Percentiles rank a stretch among this genome's conserved stretches.
phyloP scores from a whole-genome alignment of 2,329 filamentous ascomycete genomes.

The Anisogramma anomala region DNA sequence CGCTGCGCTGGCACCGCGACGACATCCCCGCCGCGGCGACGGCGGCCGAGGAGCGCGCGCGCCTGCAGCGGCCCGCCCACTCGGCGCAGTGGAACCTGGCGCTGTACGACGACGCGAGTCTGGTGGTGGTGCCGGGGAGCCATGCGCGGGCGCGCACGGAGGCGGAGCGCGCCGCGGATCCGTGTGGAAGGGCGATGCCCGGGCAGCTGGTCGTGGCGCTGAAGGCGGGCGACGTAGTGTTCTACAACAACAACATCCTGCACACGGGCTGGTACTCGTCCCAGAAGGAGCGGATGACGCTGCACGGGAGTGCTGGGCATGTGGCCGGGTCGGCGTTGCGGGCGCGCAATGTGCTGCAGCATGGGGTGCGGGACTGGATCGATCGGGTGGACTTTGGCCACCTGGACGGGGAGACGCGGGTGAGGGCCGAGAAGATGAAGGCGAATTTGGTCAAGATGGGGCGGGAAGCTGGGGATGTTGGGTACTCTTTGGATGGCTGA shows the following conservation, averaged over 20 bases:
- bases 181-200: conserved; percentile 30
- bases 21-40: conserved; percentile 60
- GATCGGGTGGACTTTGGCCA: conserved; percentile 41
- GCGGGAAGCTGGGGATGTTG: conserved; percentile 44
- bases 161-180: conserved; percentile 53
- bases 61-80: conserved; percentile 49
- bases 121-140: conserved; percentile 68
- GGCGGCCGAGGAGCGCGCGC: conserved; percentile 52
- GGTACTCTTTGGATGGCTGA: conserved; percentile 43
- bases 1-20: conserved; percentile 75
- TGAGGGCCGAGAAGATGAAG: conserved; percentile 49
- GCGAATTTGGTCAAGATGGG: conserved; percentile 49
- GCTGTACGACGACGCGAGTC: conserved; percentile 59
- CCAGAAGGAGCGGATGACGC: conserved; percentile 49
- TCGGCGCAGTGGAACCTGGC: conserved; percentile 86
- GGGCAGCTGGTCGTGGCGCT: conserved; percentile 41
- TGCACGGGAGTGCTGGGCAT: conserved; percentile 59
- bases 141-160: conserved; percentile 62
- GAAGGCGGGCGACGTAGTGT: conserved; percentile 63
- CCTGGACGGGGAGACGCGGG: conserved; percentile 30
- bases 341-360: conserved; percentile 59
- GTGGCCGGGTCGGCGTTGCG: conserved; percentile 39
- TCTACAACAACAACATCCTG: conserved; percentile 79
- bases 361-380: conserved; percentile 56
- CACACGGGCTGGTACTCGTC: conserved; percentile 54